phyloP scores from a whole-genome alignment of 164 flowering plant genomes.

The Chimonanthus salicifolius region DNA sequence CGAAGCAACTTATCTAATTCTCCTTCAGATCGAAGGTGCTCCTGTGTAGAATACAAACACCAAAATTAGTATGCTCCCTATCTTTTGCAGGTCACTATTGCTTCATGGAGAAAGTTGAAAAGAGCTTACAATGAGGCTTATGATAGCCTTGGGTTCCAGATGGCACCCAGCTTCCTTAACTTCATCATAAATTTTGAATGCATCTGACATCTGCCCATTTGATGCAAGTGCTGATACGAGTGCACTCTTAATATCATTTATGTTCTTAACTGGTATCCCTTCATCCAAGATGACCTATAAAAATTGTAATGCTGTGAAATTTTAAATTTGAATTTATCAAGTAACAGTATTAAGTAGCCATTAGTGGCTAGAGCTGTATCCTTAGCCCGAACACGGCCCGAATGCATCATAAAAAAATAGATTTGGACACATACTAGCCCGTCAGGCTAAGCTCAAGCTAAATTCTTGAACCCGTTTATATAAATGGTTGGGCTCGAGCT shows the following conservation, averaged over 20 bases:
- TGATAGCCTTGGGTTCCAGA: conserved; percentile 61
- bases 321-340: too few relatives aligned
- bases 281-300: conserved; percentile 49
- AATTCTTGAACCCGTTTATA: too few relatives aligned
- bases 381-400: too few relatives aligned
- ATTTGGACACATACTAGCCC: too few relatives aligned
- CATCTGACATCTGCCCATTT: conserved; percentile 54
- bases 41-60: conserved; percentile 31
- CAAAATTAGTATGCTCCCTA: not conserved
- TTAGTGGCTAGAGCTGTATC: not conserved
- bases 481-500: too few relatives aligned
- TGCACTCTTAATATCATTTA: conserved; percentile 56
- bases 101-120: not conserved
- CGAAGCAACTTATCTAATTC: conserved; percentile 41
- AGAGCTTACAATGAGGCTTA: conserved; percentile 61
- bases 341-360: not conserved
- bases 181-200: conserved; percentile 63
- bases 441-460: too few relatives aligned
- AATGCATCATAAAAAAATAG: too few relatives aligned
- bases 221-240: conserved; percentile 69
- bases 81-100: not conserved
- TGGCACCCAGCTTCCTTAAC: conserved; percentile 39
- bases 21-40: conserved; percentile 44
- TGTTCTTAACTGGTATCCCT: conserved; percentile 37
- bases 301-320: not conserved